Conservation (phyloP, 1,284 basidiomycete genomes). For the Puccinia hordei region DNA sequence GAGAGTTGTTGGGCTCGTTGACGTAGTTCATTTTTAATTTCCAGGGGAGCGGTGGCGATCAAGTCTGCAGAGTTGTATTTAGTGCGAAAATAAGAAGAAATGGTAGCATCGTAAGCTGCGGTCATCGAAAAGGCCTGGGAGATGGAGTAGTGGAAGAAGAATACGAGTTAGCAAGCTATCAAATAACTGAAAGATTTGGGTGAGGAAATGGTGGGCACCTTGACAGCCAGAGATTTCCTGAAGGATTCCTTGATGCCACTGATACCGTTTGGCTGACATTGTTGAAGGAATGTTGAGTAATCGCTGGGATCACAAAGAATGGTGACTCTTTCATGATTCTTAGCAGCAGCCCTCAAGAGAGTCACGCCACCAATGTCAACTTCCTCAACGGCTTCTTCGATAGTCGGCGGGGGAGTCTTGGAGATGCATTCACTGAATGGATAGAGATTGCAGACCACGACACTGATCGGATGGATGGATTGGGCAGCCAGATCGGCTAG, state of each 20-base stretch:
- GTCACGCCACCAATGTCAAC: conserved; percentile 99
- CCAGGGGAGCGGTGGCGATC: conserved; percentile 62
- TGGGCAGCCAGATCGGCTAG: conserved; percentile 77
- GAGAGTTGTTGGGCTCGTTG: conserved; percentile 77
- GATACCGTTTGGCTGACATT: conserved; percentile 67
- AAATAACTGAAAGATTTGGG: conserved; percentile 42
- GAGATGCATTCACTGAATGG: conserved; percentile 88
- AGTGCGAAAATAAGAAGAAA: conserved; percentile 93
- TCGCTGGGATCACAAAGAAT: conserved; percentile 93
- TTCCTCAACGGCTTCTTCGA: conserved; percentile 92
- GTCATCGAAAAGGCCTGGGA: conserved; percentile 87
- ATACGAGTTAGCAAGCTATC: not conserved
- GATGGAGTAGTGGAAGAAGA: not conserved
- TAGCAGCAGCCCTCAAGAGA: conserved; percentile 93
- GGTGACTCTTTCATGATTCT: conserved; percentile 90
- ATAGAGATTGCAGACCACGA: conserved; percentile 99
- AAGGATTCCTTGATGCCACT: conserved; percentile 73
- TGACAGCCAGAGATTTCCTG: conserved; percentile 81
- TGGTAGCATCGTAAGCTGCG: conserved; percentile 89
- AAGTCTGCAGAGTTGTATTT: conserved; percentile 83
- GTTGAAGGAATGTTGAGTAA: conserved; percentile 78
- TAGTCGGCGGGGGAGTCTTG: conserved; percentile 80
- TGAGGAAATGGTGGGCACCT: conserved; percentile 59
- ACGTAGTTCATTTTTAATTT: conserved; percentile 66
- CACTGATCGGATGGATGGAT: conserved; percentile 81